phyloP scores from a whole-genome alignment of 2,329 filamentous ascomycete genomes.

The Leptodontidium sp. region DNA sequence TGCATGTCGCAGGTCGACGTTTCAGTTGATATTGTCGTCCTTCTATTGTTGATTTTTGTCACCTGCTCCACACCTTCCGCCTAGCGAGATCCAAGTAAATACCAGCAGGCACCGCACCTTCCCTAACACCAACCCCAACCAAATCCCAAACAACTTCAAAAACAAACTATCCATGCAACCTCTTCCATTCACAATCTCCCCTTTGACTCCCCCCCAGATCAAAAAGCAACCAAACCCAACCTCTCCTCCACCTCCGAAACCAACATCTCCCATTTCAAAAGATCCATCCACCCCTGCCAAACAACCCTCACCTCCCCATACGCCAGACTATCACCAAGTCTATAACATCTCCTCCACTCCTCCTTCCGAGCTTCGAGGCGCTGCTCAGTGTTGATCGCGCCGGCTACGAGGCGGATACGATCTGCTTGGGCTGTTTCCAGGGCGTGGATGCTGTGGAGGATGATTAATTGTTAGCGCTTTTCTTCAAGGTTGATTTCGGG shows the following conservation, averaged over 20 bases:
- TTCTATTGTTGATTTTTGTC: no score
- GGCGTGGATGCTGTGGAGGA: background rate
- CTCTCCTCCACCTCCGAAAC: constrained; percentile 6
- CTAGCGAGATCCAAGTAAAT: background rate
- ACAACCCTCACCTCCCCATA: background rate
- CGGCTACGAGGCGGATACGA: background rate
- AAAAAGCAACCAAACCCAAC: constrained; percentile 11
- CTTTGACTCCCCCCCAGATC: background rate
- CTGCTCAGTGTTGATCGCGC: background rate
- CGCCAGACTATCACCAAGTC: background rate
- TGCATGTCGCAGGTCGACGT: no score
- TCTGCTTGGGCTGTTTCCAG: background rate
- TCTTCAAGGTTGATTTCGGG: background rate
- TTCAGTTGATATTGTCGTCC: no score
- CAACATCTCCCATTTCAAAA: constrained; percentile 11
- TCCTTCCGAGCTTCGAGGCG: constrained; percentile 1
- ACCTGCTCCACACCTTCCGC: background rate
- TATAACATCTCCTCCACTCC: background rate
- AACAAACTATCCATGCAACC: background rate
- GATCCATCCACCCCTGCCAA: constrained; percentile 4
- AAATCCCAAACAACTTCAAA: background rate
- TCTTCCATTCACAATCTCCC: background rate
- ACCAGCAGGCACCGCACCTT: background rate
- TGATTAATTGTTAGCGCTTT: background rate
- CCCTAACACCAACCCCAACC: background rate